Evolutionary conservation across 2,329 filamentous ascomycete genomes (phyloP).

Genomic region (Neospermospora avenae): DNA sequence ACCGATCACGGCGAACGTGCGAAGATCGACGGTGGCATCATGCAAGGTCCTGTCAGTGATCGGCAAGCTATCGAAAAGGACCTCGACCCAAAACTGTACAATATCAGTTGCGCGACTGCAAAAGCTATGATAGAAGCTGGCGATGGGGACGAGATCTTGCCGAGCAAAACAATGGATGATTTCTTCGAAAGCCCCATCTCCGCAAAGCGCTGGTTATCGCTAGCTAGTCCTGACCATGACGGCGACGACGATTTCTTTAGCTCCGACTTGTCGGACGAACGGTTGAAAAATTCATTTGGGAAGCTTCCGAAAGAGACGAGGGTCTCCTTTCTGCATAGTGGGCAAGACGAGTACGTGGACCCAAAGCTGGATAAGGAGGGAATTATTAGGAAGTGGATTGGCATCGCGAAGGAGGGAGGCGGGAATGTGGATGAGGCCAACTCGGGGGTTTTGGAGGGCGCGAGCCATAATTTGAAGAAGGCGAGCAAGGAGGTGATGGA

Average conservation of each 20-base stretch:
- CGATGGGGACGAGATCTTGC: slow-evolving; percentile 44
- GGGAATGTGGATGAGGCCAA: slow-evolving; percentile 46
- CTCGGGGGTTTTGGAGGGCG: slow-evolving; percentile 47
- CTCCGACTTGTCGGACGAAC: slow-evolving; percentile 53
- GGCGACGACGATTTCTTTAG: slow-evolving; percentile 68
- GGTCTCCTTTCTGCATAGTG: slow-evolving; percentile 48
- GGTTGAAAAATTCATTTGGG: slow-evolving; percentile 56
- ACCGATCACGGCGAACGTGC: slow-evolving; percentile 37
- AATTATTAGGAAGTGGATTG: slow-evolving; percentile 48
- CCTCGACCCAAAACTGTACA: slow-evolving; percentile 38
- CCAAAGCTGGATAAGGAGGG: slow-evolving; percentile 44
- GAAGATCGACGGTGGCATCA: slow-evolving; percentile 56
- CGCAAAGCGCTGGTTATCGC: slow-evolving; percentile 56
- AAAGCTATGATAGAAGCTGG: slow-evolving; percentile 42
- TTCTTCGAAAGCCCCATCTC: slow-evolving; percentile 44
- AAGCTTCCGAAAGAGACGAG: slow-evolving; percentile 40
- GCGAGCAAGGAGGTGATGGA: slow-evolving; percentile 44
- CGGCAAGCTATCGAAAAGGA: slow-evolving; percentile 49
- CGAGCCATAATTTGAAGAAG: slow-evolving; percentile 49
- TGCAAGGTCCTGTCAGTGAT: slow-evolving; percentile 64
- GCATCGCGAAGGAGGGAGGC: slow-evolving; percentile 40
- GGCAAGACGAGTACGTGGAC: slow-evolving; percentile 50
- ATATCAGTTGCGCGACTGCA: slow-evolving; percentile 38
- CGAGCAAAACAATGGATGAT: slow-evolving; percentile 26
- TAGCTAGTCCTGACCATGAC: slow-evolving; percentile 51